Evolutionary conservation across 2,329 filamentous ascomycete genomes (phyloP), one percentile per base, ranked within the genome.

Genomic region (Phoma herbarum): DNA sequence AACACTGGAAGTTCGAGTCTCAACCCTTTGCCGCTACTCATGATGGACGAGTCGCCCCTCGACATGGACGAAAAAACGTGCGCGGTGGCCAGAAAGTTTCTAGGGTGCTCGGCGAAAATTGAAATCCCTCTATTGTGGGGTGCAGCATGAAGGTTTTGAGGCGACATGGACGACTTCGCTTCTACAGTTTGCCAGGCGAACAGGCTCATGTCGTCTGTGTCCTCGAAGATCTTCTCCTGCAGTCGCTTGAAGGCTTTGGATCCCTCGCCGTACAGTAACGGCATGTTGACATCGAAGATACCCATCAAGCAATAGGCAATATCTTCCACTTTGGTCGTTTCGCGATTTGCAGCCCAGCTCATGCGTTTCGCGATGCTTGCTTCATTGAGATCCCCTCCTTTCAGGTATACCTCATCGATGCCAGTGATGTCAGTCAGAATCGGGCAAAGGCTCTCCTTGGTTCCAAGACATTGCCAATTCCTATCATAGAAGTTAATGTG

Each of bases 201-300:
- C 5, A 51, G 6, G 5, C 11, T 42, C 18, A 29, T 18, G 4
- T 43, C 48, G 3, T 33, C 26, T 1, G 9, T 9, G 4, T 51
- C 18, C 14, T 42, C 26, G 1, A 43, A 5, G 20, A 51, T 42
- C 25, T 23, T 18, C n/a, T 51, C 37, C 20, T 51, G 48, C 4
- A 51, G 18, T 3, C 48, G 25, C 2, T 2, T 10, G 12, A 51
- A 51, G 12, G 48, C 37, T 12, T 42, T 51, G 1, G 4, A 16
- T 3, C 48, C 48, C n/a, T 51, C 48, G 7, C 48, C 35, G 8
- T 51, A 51, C 1, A 33, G 5, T 10, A 31, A 6, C 1, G 25
- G 25, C 35, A 51, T 31, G 48, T 51, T 31, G 10, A 63, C 44
- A 28, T 52, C 63, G 26, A 67, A 67, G 22, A 67, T 56, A 2